These are phyloP conservation scores for Megacollybia marginata DNA, from an alignment of 768 basidiomycete genomes.

Conservation along the genomic window DNA sequence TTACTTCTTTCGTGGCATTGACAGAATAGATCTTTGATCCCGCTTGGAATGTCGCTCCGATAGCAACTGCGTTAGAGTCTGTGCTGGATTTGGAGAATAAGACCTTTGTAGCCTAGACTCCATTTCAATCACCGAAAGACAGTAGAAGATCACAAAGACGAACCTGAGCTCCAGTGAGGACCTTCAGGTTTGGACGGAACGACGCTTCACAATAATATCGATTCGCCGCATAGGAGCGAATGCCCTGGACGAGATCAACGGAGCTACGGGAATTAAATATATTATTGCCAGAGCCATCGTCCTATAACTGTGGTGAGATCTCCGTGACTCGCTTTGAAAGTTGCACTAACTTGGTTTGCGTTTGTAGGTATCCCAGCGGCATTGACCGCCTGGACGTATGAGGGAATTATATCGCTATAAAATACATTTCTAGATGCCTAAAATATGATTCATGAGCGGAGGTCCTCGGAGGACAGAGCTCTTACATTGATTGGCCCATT, in stretches of 20 bases:
- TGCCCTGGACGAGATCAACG: not conserved
- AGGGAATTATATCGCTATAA: not conserved
- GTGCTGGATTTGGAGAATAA: conserved; percentile 24
- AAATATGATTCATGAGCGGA: not conserved
- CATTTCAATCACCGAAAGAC: not conserved
- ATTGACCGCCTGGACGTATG: not conserved
- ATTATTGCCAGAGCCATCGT: not conserved
- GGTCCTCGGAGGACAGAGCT: not conserved
- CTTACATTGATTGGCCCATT: conserved; percentile 40
- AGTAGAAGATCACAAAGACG: not conserved
- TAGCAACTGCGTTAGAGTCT: conserved; percentile 24
- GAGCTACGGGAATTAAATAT: not conserved
- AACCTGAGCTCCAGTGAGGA: conserved; percentile 30
- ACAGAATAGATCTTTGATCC: conserved; percentile 31
- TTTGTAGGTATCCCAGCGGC: not conserved
- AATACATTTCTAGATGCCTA: not conserved
- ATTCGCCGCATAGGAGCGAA: conserved; percentile 3
- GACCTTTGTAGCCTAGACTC: conserved; percentile 26
- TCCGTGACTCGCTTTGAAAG: not conserved
- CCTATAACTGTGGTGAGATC: not conserved
- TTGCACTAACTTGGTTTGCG: not conserved
- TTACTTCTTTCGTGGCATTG: conserved; percentile 39
- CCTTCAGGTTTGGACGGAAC: conserved; percentile 3
- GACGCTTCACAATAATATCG: not conserved
- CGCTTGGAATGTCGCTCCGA: conserved; percentile 38